phyloP scores from a whole-genome alignment of 106 monocot genomes.

The Acorus calamus region DNA sequence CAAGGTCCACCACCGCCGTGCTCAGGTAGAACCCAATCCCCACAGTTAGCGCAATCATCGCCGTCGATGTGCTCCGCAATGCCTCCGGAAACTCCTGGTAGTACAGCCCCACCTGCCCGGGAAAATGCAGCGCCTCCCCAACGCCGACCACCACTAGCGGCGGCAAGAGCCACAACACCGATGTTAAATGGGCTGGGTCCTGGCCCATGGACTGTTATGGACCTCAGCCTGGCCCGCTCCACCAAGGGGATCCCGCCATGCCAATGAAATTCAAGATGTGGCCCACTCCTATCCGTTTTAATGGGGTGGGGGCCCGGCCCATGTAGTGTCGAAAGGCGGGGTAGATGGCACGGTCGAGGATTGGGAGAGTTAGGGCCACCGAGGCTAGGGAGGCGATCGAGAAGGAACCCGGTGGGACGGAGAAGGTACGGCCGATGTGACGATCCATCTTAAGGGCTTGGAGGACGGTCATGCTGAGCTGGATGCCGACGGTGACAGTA shows the following conservation, averaged over 20 bases:
- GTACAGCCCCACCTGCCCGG: constrained; percentile 4
- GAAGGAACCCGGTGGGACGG: constrained; percentile 8
- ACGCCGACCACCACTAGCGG: constrained; percentile 2
- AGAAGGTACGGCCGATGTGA: neutral
- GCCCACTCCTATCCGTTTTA: constrained; percentile 6
- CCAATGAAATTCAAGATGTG: neutral
- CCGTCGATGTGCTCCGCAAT: neutral
- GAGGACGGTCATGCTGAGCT: constrained; percentile 4
- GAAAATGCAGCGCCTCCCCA: constrained; percentile 5
- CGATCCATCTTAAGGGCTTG: constrained; percentile 19
- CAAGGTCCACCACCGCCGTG: neutral
- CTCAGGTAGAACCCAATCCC: constrained; percentile 2
- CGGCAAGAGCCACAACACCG: constrained; percentile 10
- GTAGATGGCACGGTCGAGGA: constrained; percentile 1
- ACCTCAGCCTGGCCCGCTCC: neutral
- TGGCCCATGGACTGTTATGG: neutral
- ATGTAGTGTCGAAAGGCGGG: neutral
- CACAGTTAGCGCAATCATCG: neutral
- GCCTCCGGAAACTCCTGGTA: constrained; percentile 8
- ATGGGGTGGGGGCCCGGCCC: neutral
- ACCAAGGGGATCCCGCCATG: neutral
- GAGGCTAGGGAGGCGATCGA: neutral
- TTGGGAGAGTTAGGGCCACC: neutral
- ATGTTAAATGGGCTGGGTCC: too few species aligned
- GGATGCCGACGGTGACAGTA: neutral